Conservation (phyloP, 164 flowering plant species). For the Magnolia sinica region DNA sequence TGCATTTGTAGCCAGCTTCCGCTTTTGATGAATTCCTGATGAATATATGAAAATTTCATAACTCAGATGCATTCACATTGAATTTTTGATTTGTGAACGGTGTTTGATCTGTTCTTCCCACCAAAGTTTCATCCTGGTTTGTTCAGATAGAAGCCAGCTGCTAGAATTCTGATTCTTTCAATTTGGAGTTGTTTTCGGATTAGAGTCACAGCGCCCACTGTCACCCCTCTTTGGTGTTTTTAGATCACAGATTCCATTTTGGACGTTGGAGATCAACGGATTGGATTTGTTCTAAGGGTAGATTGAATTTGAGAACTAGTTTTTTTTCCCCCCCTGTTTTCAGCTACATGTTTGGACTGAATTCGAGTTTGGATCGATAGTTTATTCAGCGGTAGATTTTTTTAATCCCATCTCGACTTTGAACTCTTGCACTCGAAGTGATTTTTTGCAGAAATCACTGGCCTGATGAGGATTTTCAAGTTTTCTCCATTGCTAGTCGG, state of each 20-base stretch:
- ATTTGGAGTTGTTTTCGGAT: neutral
- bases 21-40: neutral
- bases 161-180: too few relatives aligned
- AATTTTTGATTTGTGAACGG: too few relatives aligned
- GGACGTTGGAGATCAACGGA: neutral
- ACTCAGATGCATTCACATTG: too few relatives aligned
- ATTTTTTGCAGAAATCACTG: neutral
- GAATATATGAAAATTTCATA: neutral
- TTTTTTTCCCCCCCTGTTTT: neutral
- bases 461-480: constrained; percentile 10
- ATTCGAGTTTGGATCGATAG: neutral
- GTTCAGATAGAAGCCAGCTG: too few relatives aligned
- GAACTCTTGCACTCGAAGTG: neutral
- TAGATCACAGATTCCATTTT: neutral
- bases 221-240: neutral
- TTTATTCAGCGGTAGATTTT: neutral
- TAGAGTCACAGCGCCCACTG: neutral
- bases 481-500: constrained; percentile 10
- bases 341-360: neutral
- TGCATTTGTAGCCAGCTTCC: neutral
- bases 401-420: too few relatives aligned
- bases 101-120: too few relatives aligned
- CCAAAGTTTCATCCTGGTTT: too few relatives aligned
- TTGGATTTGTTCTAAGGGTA: neutral
- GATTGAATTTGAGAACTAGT: neutral